Conservation (phyloP, 768 basidiomycete genomes). For the Xanthoconium purpureum region DNA sequence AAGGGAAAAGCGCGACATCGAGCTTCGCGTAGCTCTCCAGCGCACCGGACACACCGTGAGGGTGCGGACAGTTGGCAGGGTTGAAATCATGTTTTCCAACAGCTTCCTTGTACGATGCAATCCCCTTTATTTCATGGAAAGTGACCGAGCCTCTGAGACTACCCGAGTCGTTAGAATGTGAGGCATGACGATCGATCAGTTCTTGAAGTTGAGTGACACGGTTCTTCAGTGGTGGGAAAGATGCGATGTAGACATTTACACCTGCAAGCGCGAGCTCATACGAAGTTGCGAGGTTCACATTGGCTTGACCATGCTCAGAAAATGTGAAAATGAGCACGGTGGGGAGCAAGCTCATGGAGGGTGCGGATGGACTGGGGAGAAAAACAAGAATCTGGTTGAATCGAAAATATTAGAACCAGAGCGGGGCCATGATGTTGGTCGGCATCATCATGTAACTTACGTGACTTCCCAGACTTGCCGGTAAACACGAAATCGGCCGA, state of each 20-base stretch:
- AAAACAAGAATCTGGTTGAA: no score
- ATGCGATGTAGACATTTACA: constrained; percentile 5
- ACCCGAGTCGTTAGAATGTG: no score
- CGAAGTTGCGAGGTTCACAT: constrained; percentile 8
- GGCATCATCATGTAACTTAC: no score
- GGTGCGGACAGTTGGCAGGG: neutral
- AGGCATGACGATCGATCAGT: neutral
- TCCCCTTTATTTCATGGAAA: constrained; percentile 6
- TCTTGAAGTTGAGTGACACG: constrained; percentile 12
- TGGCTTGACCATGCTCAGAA: constrained; percentile 2
- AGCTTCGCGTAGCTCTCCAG: neutral
- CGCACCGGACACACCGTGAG: constrained; percentile 1
- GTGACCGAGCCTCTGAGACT: neutral
- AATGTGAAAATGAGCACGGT: constrained; percentile 13
- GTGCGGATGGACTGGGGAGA: no score
- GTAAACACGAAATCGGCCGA: no score
- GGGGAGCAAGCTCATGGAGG: neutral
- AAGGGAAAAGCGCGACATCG: neutral
- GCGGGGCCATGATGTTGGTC: no score
- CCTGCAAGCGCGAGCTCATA: constrained; percentile 13
- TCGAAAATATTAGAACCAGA: no score
- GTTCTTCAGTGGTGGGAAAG: constrained; percentile 5
- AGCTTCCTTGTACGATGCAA: neutral
- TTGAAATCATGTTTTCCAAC: neutral
- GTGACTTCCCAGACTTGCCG: no score